phyloP scores from a whole-genome alignment of 352 stramenopile genomes.

The Pilasporangium apinafurcum region DNA sequence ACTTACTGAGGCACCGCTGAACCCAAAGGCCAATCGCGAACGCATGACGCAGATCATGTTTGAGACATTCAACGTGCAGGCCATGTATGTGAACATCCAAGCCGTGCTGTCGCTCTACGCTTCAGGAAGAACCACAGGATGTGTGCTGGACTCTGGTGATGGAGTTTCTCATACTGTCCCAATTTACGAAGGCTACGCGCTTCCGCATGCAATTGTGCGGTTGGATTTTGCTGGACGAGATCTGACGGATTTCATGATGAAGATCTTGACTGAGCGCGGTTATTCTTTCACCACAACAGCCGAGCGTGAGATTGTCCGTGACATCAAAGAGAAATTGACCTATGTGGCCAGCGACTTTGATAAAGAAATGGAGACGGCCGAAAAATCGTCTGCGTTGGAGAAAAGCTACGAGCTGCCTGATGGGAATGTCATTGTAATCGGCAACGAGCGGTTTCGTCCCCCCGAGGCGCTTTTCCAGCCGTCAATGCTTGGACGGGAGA shows the following conservation, averaged over 20 bases:
- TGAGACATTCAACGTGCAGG: conserved; percentile 92
- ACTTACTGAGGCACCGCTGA: conserved; percentile 92
- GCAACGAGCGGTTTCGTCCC: conserved; percentile 93
- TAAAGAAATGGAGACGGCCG: conserved; percentile 90
- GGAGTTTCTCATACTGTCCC: conserved; percentile 33
- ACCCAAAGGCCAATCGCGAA: conserved; percentile 90
- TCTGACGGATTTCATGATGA: conserved; percentile 91
- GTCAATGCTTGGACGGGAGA: conserved; percentile 88
- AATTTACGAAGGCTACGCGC: conserved; percentile 91
- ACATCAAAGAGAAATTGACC: conserved; percentile 96
- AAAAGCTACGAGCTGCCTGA: conserved; percentile 97
- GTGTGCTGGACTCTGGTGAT: conserved; percentile 90
- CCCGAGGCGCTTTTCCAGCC: conserved; percentile 96
- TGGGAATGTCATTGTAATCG: conserved; percentile 96
- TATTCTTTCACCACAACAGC: conserved; percentile 86
- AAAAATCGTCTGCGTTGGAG: conserved; percentile 80
- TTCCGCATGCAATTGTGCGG: conserved; percentile 89
- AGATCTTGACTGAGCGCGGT: conserved; percentile 83
- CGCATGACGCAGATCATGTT: conserved; percentile 97
- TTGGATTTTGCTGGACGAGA: conserved; percentile 78
- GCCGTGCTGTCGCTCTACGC: conserved; percentile 94
- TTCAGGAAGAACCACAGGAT: conserved; percentile 91
- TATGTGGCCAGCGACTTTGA: conserved; percentile 94
- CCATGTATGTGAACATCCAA: conserved; percentile 93
- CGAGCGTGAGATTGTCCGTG: conserved; percentile 82